Evolutionary conservation across 176 grass and related monocot genomes (phyloP).

Genomic region (Eragrostis curvula): DNA sequence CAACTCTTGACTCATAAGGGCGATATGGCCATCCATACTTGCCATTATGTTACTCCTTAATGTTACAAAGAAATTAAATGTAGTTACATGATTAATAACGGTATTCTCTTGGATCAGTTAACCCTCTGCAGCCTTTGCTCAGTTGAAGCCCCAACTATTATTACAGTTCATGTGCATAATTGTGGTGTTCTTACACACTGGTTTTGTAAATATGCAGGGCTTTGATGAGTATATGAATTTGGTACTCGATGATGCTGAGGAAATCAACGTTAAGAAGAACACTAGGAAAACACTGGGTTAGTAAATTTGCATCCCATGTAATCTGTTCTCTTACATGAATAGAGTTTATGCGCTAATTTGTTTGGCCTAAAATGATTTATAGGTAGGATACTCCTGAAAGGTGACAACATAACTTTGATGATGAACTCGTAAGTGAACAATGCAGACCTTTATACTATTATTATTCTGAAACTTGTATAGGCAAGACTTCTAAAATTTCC

Average conservation of each 20-base stretch:
- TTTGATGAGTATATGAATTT: slow-evolving; percentile 99
- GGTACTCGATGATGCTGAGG: slow-evolving; percentile 93
- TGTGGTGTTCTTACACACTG: background rate
- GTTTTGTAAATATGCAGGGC: slow-evolving; percentile 50
- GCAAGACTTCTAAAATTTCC: slow-evolving; percentile 7
- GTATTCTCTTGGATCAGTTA: background rate
- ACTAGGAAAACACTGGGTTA: slow-evolving; percentile 74
- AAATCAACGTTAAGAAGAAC: slow-evolving; percentile 85
- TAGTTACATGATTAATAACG: background rate
- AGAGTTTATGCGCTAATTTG: background rate
- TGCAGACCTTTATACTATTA: background rate
- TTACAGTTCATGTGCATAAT: background rate
- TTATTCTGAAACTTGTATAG: background rate
- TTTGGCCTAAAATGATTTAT: slow-evolving; percentile 24
- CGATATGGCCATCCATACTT: background rate
- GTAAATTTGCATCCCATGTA: slow-evolving; percentile 7
- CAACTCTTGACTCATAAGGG: background rate
- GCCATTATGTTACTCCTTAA: background rate
- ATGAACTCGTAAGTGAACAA: slow-evolving; percentile 74
- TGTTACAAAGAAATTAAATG: background rate
- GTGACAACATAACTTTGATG: slow-evolving; percentile 96
- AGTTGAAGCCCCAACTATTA: background rate
- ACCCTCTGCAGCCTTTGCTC: background rate
- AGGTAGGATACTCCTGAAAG: slow-evolving; percentile 97
- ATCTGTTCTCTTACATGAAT: background rate